Evolutionary conservation across 495 filamentous ascomycete species (phyloP).

Genomic region (Talaromyces proteolyticus): DNA sequence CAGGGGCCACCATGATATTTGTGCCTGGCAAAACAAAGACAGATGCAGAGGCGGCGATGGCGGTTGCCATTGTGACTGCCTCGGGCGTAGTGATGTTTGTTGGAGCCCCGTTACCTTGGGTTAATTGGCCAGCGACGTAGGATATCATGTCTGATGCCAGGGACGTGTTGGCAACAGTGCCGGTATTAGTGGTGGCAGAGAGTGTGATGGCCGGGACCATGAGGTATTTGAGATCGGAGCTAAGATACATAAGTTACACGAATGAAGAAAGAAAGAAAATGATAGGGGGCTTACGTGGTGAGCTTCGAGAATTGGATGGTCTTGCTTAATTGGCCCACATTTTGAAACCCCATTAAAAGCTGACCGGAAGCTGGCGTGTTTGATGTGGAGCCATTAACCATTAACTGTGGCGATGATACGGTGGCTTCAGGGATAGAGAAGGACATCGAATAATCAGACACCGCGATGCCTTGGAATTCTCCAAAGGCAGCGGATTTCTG

Average conservation of each 20-base stretch:
- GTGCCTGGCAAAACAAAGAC: conserved; percentile 62
- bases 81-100: conserved; percentile 30
- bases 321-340: conserved; percentile 23
- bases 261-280: neutral
- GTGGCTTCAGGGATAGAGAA: conserved; percentile 55
- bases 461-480: conserved; percentile 50
- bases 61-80: conserved; percentile 20
- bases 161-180: conserved; percentile 46
- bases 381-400: neutral
- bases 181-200: conserved; percentile 37
- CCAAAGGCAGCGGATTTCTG: conserved; percentile 50
- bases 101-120: conserved; percentile 38
- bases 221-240: conserved; percentile 47
- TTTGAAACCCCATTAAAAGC: conserved; percentile 15
- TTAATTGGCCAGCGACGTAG: conserved; percentile 66
- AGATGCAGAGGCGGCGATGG: conserved; percentile 20
- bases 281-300: conserved; percentile 14
- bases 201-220: conserved; percentile 60
- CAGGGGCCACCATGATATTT: conserved; percentile 60
- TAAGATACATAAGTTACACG: conserved; percentile 22
- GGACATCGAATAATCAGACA: conserved; percentile 49
- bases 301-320: conserved; percentile 11
- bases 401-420: conserved; percentile 20
- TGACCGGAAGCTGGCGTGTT: neutral
- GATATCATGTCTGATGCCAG: conserved; percentile 60